phyloP scores from a whole-genome alignment of 208 protist species.

The Lotmaria passim region DNA sequence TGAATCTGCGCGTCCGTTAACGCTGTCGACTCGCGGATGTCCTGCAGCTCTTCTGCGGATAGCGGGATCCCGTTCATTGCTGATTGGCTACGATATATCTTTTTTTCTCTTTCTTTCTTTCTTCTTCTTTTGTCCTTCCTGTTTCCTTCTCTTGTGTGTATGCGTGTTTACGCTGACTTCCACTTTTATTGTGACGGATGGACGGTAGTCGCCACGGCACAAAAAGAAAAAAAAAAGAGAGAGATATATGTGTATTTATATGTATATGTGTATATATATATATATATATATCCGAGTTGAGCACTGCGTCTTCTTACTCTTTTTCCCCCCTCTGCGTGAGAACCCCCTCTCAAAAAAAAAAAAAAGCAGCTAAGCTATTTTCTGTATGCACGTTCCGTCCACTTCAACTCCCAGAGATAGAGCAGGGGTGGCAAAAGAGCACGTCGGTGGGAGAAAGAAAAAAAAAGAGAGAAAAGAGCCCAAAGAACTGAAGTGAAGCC shows the following conservation, averaged over 20 bases:
- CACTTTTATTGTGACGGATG: too few relatives aligned
- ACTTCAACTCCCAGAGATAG: conserved; percentile 2
- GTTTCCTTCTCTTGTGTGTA: background rate
- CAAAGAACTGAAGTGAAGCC: too few relatives aligned
- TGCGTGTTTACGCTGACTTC: too few relatives aligned
- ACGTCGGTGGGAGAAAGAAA: background rate
- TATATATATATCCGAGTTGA: too few relatives aligned
- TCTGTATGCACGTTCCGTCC: background rate
- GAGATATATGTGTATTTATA: too few relatives aligned
- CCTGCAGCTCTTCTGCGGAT: conserved; percentile 59
- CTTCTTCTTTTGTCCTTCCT: background rate
- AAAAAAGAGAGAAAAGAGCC: background rate
- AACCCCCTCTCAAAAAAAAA: too few relatives aligned
- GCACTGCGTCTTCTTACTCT: too few relatives aligned
- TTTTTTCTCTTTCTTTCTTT: conserved; percentile 5
- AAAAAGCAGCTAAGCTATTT: background rate
- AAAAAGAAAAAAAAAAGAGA: too few relatives aligned
- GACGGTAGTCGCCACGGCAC: too few relatives aligned
- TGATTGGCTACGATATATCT: background rate
- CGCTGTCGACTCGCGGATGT: conserved; percentile 69
- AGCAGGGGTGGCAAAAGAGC: background rate
- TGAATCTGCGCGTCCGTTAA: conserved; percentile 87
- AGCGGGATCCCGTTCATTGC: conserved; percentile 52
- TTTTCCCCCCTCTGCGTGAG: too few relatives aligned
- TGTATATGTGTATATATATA: too few relatives aligned